A percentile compares a stretch with the other conserved stretches of the same genome.
Conservation (phyloP, 257 asterid genomes). For the Penstemon davidsonii region DNA sequence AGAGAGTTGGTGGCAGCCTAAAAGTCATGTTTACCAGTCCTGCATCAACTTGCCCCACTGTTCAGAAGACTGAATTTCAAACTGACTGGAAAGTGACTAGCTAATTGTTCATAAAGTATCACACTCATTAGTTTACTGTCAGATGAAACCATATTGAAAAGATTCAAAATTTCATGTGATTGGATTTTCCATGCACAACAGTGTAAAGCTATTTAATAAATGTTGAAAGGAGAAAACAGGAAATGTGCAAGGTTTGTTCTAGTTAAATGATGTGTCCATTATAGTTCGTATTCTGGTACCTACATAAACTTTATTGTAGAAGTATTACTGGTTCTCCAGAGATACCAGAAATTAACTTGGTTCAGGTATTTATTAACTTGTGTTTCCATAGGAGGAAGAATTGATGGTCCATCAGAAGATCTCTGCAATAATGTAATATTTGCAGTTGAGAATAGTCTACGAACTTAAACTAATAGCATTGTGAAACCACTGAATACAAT, state of each 20-base stretch:
- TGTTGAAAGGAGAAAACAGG: constrained; percentile 28
- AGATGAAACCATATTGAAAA: constrained; percentile 1
- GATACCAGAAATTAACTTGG: constrained; percentile 5
- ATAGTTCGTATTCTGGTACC: constrained; percentile 25
- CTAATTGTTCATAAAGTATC: constrained; percentile 22
- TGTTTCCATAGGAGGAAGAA: neutral
- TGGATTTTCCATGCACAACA: neutral
- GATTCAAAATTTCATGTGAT: constrained; percentile 23
- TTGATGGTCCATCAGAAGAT: neutral
- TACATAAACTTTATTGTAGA: constrained; percentile 4
- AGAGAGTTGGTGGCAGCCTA: constrained; percentile 15
- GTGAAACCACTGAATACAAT: neutral
- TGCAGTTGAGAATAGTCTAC: neutral
- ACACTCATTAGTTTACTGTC: constrained; percentile 17
- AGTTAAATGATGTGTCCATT: constrained; percentile 22
- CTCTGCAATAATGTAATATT: neutral
- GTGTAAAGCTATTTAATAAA: constrained; percentile 36
- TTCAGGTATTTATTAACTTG: neutral
- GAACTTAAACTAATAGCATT: neutral
- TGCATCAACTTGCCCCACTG: constrained; percentile 16
- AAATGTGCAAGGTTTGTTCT: constrained; percentile 20
- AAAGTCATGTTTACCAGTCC: constrained; percentile 10
- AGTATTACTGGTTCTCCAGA: constrained; percentile 13
- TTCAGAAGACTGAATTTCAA: constrained; percentile 22
- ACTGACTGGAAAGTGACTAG: constrained; percentile 14